Evolutionary conservation across 2,329 filamentous ascomycete species (phyloP).

Genomic region (Exophiala sideris): DNA sequence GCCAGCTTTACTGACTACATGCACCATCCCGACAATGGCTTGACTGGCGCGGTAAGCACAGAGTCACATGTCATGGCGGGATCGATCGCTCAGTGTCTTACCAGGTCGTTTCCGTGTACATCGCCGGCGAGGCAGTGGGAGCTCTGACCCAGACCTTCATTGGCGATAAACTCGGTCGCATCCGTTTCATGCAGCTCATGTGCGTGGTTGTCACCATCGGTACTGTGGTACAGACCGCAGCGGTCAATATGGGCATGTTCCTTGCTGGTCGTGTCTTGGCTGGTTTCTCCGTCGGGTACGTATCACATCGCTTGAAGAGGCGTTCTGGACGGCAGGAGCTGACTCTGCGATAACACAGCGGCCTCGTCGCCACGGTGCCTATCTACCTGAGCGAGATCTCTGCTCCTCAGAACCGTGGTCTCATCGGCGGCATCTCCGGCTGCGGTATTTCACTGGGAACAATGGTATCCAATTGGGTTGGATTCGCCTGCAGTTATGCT

Average conservation of each 20-base stretch:
- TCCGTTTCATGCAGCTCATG: constrained; percentile 51
- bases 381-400: constrained; percentile 36
- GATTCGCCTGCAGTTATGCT: constrained; percentile 66
- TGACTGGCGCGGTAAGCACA: constrained; percentile 52
- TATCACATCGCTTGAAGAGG: constrained; percentile 56
- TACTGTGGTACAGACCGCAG: constrained; percentile 63
- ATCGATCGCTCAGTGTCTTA: background rate
- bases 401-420: constrained; percentile 64
- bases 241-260: constrained; percentile 56
- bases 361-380: constrained; percentile 28
- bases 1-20: constrained; percentile 60
- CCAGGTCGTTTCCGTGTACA: constrained; percentile 56
- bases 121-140: constrained; percentile 57
- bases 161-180: constrained; percentile 52
- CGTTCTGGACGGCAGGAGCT: too few relatives aligned
- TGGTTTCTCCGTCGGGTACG: constrained; percentile 74
- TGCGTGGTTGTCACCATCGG: constrained; percentile 69
- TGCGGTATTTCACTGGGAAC: constrained; percentile 80
- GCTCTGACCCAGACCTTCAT: constrained; percentile 53
- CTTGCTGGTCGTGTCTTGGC: constrained; percentile 71
- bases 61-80: background rate
- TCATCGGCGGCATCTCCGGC: constrained; percentile 75
- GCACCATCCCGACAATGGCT: constrained; percentile 51
- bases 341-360: background rate
- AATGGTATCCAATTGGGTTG: constrained; percentile 69